Percentiles rank a stretch among this genome's conserved stretches.
Evolutionary conservation across 345 rosid genomes (phyloP).

Genomic region (Dipteronia sinensis): DNA sequence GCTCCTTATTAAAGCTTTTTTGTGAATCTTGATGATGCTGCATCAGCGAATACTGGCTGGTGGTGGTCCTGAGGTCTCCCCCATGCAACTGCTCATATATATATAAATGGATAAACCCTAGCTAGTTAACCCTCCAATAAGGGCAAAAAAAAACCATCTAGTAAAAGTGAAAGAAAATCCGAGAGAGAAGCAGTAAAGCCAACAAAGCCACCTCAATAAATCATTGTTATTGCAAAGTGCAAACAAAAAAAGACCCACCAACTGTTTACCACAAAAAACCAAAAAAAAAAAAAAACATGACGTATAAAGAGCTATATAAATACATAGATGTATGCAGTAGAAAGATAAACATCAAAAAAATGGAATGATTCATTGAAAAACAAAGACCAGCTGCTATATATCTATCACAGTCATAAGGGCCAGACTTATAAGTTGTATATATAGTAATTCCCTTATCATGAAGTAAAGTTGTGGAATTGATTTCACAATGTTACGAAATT

Average conservation of each 20-base stretch:
- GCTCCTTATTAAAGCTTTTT: slow-evolving; percentile 15
- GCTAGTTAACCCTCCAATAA: neutral
- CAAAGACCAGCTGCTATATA: neutral
- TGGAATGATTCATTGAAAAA: neutral
- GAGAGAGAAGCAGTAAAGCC: neutral
- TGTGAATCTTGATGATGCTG: slow-evolving; percentile 61
- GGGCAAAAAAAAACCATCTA: neutral
- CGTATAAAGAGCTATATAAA: neutral
- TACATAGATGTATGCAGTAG: neutral
- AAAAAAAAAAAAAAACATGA: neutral
- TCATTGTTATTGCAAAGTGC: slow-evolving; percentile 8
- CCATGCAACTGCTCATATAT: slow-evolving; percentile 21
- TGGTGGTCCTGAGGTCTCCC: slow-evolving; percentile 16
- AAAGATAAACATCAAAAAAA: neutral
- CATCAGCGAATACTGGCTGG: slow-evolving; percentile 41
- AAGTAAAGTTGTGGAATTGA: no score
- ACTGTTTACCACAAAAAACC: neutral
- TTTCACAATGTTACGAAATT: no score
- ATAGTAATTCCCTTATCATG: no score
- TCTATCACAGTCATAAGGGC: neutral
- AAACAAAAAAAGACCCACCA: slow-evolving; percentile 16
- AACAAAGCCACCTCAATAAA: slow-evolving; percentile 22
- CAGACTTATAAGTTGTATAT: no score
- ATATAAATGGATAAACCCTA: neutral
- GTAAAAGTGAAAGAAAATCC: neutral